Evolutionary conservation across 257 asterid species (phyloP), one percentile per base, ranked within the genome.

Genomic region (Penstemon davidsonii): DNA sequence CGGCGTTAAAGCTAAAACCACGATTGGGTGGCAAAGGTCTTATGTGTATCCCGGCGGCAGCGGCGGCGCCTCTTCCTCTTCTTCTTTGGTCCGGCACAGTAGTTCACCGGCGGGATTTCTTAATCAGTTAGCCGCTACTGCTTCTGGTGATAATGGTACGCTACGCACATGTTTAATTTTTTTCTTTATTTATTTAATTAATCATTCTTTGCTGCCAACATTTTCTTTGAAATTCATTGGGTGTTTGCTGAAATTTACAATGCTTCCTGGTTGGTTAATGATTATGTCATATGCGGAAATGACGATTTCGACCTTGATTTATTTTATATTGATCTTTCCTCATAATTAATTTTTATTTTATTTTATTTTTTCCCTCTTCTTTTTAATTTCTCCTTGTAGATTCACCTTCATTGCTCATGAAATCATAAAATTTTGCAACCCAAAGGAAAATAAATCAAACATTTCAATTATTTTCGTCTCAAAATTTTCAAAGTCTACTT

Each of bases 81-180:
- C 91, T 38, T 71, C 88, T 7, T 54, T 88, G 84, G 76, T 83
- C 41, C 80, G 97, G 42, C 96, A 91, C 6, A 86, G 95, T 65
- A 91, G 97, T 78, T 88, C 87, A 6, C 97, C 97, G 0, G 91
- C 97, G 55, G 91, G 91, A 10, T 85, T 91, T 71, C 95, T 85
- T 38, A 85, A 85, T 60, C 89, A 88, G 38, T 79, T 91, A 6
- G 91, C 87, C 19, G 64, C 84, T 53, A 84, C 87, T 15, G 85
- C 84, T 3, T 68, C 80, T 55, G 76, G 78, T 40, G 74, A 72
- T 10, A 62, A 74, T 58, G 81, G 80, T 60, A 75, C 18, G 94
- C 89, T 86, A 62, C 72, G 85, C 68, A 44, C 52, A 44, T 59
- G 13, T 40, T 8, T 8, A 18, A 43, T 67, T 37, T 19, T 50